Percentiles rank a stretch among this genome's conserved stretches.
Evolutionary conservation across 768 basidiomycete species (phyloP).

Genomic region (Hemileccinum impolitum): DNA sequence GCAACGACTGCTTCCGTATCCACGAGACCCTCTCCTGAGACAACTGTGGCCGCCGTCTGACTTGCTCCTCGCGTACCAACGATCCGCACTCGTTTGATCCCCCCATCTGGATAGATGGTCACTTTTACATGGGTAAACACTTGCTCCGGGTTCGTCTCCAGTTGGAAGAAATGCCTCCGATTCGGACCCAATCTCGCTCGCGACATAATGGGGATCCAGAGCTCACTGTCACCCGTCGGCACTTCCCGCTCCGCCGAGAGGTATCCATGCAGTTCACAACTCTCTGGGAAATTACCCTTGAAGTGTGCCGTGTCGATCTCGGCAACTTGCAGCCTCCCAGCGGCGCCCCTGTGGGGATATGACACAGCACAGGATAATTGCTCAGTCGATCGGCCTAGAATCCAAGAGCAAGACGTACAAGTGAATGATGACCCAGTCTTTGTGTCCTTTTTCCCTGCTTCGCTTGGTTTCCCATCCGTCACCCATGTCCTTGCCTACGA

Average conservation of each 20-base stretch:
- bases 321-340: slow-evolving; percentile 68
- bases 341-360: slow-evolving; percentile 52
- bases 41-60: slow-evolving; percentile 7
- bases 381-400: background rate
- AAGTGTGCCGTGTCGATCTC: slow-evolving; percentile 96
- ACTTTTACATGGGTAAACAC: slow-evolving; percentile 81
- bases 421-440: slow-evolving; percentile 89
- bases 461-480: slow-evolving; percentile 99
- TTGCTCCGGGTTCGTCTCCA: slow-evolving; percentile 57
- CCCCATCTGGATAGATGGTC: slow-evolving; percentile 93
- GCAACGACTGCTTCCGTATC: slow-evolving; percentile 2
- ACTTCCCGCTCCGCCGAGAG: slow-evolving; percentile 28
- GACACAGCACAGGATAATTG: background rate
- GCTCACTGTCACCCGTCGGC: slow-evolving; percentile 36
- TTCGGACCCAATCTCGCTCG: slow-evolving; percentile 84
- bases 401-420: slow-evolving; percentile 47
- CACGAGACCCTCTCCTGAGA: slow-evolving; percentile 2
- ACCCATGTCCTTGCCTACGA: slow-evolving; percentile 80
- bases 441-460: slow-evolving; percentile 74
- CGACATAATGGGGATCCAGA: slow-evolving; percentile 75
- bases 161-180: slow-evolving; percentile 83
- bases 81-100: slow-evolving; percentile 88
- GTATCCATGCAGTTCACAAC: slow-evolving; percentile 72
- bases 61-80: slow-evolving; percentile 54
- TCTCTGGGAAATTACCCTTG: slow-evolving; percentile 93